A percentile compares a stretch with the other conserved stretches of the same genome.
Evolutionary conservation across 2,329 filamentous ascomycete species (phyloP).

Genomic region (Penicillium rolfsii): DNA sequence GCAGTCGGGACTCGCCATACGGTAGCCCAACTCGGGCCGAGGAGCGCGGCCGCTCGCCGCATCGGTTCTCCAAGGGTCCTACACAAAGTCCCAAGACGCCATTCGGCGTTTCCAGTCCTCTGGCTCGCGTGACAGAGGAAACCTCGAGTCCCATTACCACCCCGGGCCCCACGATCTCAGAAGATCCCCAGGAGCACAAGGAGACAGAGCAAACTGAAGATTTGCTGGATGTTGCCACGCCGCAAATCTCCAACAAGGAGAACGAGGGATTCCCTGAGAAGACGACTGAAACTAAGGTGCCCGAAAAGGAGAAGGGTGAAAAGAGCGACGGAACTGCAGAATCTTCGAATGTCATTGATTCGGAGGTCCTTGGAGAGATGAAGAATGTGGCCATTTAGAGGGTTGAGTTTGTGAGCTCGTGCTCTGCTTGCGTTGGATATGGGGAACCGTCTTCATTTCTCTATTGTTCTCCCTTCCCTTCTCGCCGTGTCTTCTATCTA

Average conservation of each 20-base stretch:
- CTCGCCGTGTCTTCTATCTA: constrained; percentile 15
- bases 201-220: constrained; percentile 39
- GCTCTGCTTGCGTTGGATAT: background rate
- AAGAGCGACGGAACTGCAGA: constrained; percentile 35
- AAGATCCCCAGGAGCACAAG: constrained; percentile 38
- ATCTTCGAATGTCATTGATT: constrained; percentile 38
- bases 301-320: constrained; percentile 38
- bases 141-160: constrained; percentile 42
- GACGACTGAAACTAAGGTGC: constrained; percentile 24
- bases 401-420: constrained; percentile 4
- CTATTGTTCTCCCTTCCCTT: constrained; percentile 19
- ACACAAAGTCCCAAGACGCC: constrained; percentile 50
- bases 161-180: constrained; percentile 40
- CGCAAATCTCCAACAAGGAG: constrained; percentile 41
- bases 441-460: constrained; percentile 20
- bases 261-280: constrained; percentile 34
- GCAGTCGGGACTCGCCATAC: constrained; percentile 57
- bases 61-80: constrained; percentile 49
- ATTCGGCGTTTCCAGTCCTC: constrained; percentile 49
- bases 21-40: constrained; percentile 51
- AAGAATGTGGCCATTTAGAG: constrained; percentile 52
- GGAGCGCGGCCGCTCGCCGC: constrained; percentile 54
- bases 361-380: constrained; percentile 51
- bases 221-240: constrained; percentile 47
- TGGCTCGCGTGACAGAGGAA: constrained; percentile 53